These are phyloP conservation scores for Euphorbia schlechtendalii DNA, from an alignment of 441 rosid species.

Conservation along the genomic window DNA sequence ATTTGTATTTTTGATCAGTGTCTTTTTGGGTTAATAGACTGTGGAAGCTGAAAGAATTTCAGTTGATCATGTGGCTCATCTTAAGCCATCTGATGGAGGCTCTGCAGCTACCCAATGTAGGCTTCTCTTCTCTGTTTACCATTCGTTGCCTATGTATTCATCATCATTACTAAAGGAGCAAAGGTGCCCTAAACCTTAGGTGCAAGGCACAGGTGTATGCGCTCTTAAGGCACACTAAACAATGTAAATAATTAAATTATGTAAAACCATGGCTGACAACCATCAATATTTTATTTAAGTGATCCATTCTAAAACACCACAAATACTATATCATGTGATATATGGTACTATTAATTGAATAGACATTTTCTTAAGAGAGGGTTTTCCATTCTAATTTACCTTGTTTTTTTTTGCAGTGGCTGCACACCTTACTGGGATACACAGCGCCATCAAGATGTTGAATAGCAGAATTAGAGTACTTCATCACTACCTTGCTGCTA, in stretches of 20 bases:
- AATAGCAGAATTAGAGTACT: slow-evolving; percentile 89
- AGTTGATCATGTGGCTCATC: slow-evolving; percentile 96
- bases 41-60: slow-evolving; percentile 96
- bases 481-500: slow-evolving; percentile 73
- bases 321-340: background rate
- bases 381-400: background rate
- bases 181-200: background rate
- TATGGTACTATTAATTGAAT: background rate
- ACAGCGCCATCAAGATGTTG: slow-evolving; percentile 97
- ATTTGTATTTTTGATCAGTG: slow-evolving; percentile 5
- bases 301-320: background rate
- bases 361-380: background rate
- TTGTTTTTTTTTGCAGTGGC: slow-evolving; percentile 53
- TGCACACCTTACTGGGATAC: slow-evolving; percentile 93
- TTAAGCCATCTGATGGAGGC: slow-evolving; percentile 95
- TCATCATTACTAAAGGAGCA: background rate
- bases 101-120: slow-evolving; percentile 88
- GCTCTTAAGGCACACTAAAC: background rate
- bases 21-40: slow-evolving; percentile 39
- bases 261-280: background rate
- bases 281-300: background rate
- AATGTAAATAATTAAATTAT: background rate
- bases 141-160: background rate
- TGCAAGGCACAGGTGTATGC: too few relatives aligned
- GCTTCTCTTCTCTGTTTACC: slow-evolving; percentile 6